phyloP scores from a whole-genome alignment of 1,139 yeast species.

The Suhomyces choctaworum region DNA sequence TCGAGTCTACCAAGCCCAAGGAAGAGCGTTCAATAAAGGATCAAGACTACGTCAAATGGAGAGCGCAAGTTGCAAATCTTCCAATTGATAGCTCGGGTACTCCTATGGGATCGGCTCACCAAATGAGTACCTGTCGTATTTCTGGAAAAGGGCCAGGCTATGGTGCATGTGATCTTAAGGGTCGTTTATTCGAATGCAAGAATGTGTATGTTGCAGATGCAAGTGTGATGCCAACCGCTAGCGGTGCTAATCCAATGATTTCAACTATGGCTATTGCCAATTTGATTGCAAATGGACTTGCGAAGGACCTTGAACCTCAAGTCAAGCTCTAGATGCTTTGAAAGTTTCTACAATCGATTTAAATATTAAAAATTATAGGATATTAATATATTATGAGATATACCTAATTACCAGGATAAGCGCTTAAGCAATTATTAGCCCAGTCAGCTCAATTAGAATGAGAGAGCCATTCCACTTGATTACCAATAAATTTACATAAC shows the following conservation, averaged over 20 bases:
- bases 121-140: slow-evolving; percentile 61
- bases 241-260: slow-evolving; percentile 61
- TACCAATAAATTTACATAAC: slow-evolving; percentile 29
- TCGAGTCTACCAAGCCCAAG: slow-evolving; percentile 42
- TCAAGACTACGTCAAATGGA: slow-evolving; percentile 50
- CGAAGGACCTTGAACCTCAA: slow-evolving; percentile 34
- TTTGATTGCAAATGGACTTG: slow-evolving; percentile 36
- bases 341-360: neutral
- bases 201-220: slow-evolving; percentile 60
- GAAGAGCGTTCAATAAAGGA: slow-evolving; percentile 44
- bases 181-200: slow-evolving; percentile 53
- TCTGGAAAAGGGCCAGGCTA: slow-evolving; percentile 48
- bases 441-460: neutral
- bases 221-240: slow-evolving; percentile 57
- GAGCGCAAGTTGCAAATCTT: slow-evolving; percentile 27
- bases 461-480: slow-evolving; percentile 32
- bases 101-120: slow-evolving; percentile 57
- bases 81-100: slow-evolving; percentile 33
- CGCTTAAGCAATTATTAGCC: too few relatives aligned
- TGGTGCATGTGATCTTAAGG: slow-evolving; percentile 52
- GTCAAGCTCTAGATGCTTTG: slow-evolving; percentile 32
- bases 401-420: too few relatives aligned
- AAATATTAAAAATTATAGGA: neutral
- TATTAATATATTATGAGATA: neutral
- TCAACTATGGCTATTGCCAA: slow-evolving; percentile 45